phyloP scores from a whole-genome alignment of 257 asterid genomes.

The Solanum chilense region DNA sequence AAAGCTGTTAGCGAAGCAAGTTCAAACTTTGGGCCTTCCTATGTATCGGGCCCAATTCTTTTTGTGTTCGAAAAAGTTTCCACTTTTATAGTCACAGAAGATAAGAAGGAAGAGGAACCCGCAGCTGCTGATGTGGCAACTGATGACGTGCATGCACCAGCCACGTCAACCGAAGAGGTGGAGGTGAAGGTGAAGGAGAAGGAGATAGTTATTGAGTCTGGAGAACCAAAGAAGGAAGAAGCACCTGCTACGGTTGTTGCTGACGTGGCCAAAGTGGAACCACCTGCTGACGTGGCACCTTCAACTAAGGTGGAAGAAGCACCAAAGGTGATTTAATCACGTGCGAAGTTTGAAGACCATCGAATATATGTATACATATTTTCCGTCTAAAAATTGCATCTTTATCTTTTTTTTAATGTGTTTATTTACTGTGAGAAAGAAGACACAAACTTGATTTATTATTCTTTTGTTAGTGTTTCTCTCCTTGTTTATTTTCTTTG shows the following conservation, averaged over 20 bases:
- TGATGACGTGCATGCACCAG: slow-evolving; percentile 2
- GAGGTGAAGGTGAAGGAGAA: slow-evolving; percentile 37
- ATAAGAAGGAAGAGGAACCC: slow-evolving; percentile 27
- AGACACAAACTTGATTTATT: slow-evolving; percentile 6
- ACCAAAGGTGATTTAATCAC: not conserved
- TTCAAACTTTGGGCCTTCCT: slow-evolving; percentile 47
- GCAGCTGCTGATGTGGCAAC: slow-evolving; percentile 8
- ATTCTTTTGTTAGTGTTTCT: slow-evolving; percentile 13
- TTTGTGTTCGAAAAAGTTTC: slow-evolving; percentile 71
- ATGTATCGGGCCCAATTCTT: slow-evolving; percentile 54
- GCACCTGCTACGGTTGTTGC: slow-evolving; percentile 9
- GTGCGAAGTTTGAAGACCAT: too few species aligned
- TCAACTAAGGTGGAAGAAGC: not conserved
- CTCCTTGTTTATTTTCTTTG: not conserved
- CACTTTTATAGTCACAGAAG: slow-evolving; percentile 30
- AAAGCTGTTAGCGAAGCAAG: slow-evolving; percentile 50
- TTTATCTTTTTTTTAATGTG: not conserved
- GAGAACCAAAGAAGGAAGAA: slow-evolving; percentile 19
- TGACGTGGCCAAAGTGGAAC: not conserved
- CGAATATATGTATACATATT: not conserved
- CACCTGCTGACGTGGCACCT: not conserved
- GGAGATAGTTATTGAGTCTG: slow-evolving; percentile 34
- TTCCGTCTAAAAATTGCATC: not conserved
- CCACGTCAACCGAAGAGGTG: slow-evolving; percentile 5
- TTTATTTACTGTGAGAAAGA: not conserved